Base-by-base conservation (phyloP, 768 basidiomycete genomes). In the Leccinum disarticulatum region DNA sequence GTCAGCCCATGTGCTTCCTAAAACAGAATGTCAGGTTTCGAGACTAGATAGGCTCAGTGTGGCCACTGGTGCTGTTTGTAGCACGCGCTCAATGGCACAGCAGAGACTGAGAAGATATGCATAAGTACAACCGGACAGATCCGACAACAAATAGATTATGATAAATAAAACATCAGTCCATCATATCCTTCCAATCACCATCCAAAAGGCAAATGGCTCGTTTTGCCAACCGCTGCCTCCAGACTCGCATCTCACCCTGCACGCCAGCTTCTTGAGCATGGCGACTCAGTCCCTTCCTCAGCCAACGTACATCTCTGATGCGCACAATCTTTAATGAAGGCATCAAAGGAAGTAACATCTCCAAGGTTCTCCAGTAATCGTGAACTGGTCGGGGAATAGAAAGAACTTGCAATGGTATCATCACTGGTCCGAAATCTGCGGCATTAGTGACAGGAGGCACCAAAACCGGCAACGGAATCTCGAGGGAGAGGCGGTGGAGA, bases 191-290 rank as follows among this genome's bases (percentile, higher is more conserved):
- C 89, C 91, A 92, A 58, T 90, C 85, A 15, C 81, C 79, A 66
- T 93, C 91, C 55, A 93, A 75, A 30, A 93, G 73, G 22, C 80
- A 78, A 51, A 93, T 80, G 1, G 82, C 77, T 65, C 81, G 77
- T 57, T 84, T 77, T 11, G 75, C 76, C 33, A 93, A 76, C 55
- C 87, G 80, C 51, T 82, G 79, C 60, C 79, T 80, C 91, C 91
- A 93, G 58, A 85, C 82, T 62, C 79, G 76, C 84, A 93, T 87
- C 70, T 91, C 88, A 47, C 90, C 91, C 73, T 92, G 91, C 14
- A 91, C 81, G 8, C 91, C 91, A 7, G 91, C 82, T 62, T 81
- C 84, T 63, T 83, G 85, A 27, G 91, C 91, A 59, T 80, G 78
- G 1, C 73, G 74, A 8, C 81, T 84, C 71, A 92, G 80, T 0